phyloP scores from a whole-genome alignment of 2,329 filamentous ascomycete genomes.

The Colletotrichum chrysophilum region DNA sequence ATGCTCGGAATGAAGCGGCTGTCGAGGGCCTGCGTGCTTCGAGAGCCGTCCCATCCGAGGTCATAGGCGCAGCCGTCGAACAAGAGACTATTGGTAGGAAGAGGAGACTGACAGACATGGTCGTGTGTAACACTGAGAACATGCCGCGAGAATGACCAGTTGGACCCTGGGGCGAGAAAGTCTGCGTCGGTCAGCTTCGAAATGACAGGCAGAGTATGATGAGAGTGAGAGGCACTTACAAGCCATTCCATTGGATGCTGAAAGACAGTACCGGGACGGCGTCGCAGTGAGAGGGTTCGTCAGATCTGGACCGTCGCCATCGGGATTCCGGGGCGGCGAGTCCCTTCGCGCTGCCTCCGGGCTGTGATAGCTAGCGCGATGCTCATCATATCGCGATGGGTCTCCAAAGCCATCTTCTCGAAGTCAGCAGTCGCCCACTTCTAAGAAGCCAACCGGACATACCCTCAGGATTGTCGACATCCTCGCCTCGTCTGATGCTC shows the following conservation, averaged over 20 bases:
- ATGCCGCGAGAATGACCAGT: slow-evolving; percentile 59
- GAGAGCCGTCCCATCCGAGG: slow-evolving; percentile 15
- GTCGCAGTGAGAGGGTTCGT: slow-evolving; percentile 9
- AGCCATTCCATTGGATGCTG: neutral
- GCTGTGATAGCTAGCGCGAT: neutral
- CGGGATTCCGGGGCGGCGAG: neutral
- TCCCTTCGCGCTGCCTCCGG: neutral
- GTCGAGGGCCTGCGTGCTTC: neutral
- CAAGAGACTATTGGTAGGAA: slow-evolving; percentile 47
- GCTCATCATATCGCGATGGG: neutral
- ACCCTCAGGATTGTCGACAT: neutral
- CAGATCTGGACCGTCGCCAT: neutral
- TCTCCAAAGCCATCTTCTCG: neutral
- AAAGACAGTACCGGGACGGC: neutral
- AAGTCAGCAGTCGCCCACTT: neutral
- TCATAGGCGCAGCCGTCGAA: slow-evolving; percentile 60
- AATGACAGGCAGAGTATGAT: no score
- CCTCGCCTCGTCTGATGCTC: neutral
- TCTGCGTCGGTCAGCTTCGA: slow-evolving; percentile 31
- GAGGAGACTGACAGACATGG: slow-evolving; percentile 45
- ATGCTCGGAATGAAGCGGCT: slow-evolving; percentile 34
- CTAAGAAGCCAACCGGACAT: no score
- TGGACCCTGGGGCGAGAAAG: slow-evolving; percentile 60
- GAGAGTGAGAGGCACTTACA: neutral
- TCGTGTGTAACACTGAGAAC: slow-evolving; percentile 55